Conservation (phyloP, 2,329 filamentous ascomycete genomes). For the Cercospora sp. region DNA sequence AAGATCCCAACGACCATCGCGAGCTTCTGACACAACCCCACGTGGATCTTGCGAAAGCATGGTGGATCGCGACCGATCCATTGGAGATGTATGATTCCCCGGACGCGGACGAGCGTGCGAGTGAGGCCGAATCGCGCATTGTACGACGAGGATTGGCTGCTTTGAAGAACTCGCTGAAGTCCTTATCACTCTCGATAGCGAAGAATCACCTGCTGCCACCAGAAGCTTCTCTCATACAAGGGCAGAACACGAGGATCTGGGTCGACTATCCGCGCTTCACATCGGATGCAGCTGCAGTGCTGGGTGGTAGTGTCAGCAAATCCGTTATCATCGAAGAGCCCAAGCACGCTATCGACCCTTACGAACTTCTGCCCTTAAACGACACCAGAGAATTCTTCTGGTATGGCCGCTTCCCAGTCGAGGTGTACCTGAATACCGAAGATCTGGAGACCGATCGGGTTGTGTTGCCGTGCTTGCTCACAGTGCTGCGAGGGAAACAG, state of each 20-base stretch:
- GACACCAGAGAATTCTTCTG: constrained; percentile 73
- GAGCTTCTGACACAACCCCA: constrained; percentile 70
- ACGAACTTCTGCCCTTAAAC: constrained; percentile 72
- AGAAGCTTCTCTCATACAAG: constrained; percentile 66
- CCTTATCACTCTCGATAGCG: constrained; percentile 79
- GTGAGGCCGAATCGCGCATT: constrained; percentile 7
- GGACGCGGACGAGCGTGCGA: constrained; percentile 12
- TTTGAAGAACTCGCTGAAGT: constrained; percentile 54
- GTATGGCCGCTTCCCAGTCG: constrained; percentile 75
- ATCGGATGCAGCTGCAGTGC: constrained; percentile 68
- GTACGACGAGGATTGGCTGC: constrained; percentile 17
- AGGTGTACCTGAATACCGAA: constrained; percentile 71
- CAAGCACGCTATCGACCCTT: constrained; percentile 44
- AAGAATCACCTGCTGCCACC: constrained; percentile 72
- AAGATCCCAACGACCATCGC: constrained; percentile 53
- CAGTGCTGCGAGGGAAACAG: constrained; percentile 68
- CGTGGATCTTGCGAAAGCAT: constrained; percentile 78
- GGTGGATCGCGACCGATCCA: constrained; percentile 67
- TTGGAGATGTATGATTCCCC: constrained; percentile 31
- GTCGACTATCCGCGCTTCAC: constrained; percentile 72
- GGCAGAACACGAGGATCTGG: constrained; percentile 81
- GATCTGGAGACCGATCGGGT: constrained; percentile 68
- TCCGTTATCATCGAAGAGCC: constrained; percentile 24
- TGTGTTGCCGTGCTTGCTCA: constrained; percentile 71
- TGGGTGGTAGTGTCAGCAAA: constrained; percentile 57